Base-by-base conservation (phyloP, 2,329 filamentous ascomycete genomes). In the Aspergillus versicolor region DNA sequence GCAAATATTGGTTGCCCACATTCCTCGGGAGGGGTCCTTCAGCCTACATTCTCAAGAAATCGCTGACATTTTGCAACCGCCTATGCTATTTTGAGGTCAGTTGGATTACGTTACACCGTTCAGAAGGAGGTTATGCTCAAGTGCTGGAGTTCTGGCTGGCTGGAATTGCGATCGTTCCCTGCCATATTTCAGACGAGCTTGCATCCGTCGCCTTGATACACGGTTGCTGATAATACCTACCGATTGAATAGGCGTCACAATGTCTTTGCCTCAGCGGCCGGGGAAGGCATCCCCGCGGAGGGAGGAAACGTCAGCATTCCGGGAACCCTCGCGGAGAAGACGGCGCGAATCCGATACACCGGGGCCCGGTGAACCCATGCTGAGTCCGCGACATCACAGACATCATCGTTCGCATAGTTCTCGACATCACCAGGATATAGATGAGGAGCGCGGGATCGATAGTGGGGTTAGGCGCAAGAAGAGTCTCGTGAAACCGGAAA, bases 401-500 rank as follows among this genome's bases (percentile, higher is more conserved):
- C 73, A 75, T 55, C 68, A 71, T 59, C 68, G 71, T 54, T 71
- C 78, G 21, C 73, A 75, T 47, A 75, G 78, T 56, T 82, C 82
- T 43, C 79, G 79, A 30, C 73, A 72, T 52, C 70, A 66, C n/a
- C 66, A 69, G 57, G 66, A 69, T 13, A 66, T 65, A 56, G 83
- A 85, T 58, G 76, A 77, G 53, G 83, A 85, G 60, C 80, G 81
- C 48, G 81, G 82, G 65, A 79, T 84, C 68, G 67, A 73, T 21
- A 67, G 61, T 17, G 84, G 86, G 15, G 65, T 87, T 56, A 73
- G 76, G 59, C 86, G 92, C 66, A 97, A 97, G 77, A 87, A 89
- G 72, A 97, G 91, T 73, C 80, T 99, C 62, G 88, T 99, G 70
- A 84, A 90, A 60, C 94, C 94, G 1, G 94, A 99, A 76, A 86